A percentile compares a stretch with the other conserved stretches of the same genome.
Evolutionary conservation across 1,284 basidiomycete species (phyloP).

Genomic region (Tremellales sp.): DNA sequence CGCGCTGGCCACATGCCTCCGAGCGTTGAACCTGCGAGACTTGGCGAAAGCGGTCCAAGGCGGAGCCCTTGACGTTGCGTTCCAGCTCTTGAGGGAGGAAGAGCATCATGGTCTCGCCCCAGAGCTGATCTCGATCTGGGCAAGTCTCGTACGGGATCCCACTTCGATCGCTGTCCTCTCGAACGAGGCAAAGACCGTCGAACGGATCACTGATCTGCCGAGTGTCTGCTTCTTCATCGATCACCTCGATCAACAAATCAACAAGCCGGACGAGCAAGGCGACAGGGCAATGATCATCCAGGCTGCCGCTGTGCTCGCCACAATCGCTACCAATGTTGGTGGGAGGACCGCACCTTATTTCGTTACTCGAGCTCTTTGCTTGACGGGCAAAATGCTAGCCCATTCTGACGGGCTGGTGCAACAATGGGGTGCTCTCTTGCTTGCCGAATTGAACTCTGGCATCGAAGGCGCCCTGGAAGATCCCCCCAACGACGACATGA

Average conservation of each 20-base stretch:
- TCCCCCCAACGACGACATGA: constrained; percentile 1
- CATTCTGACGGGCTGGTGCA: constrained; percentile 14
- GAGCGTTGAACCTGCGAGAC: constrained; percentile 15
- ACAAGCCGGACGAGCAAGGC: background rate
- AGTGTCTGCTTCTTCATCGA: constrained; percentile 27
- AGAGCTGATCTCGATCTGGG: constrained; percentile 32
- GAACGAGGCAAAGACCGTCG: constrained; percentile 9
- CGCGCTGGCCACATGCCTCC: constrained; percentile 27
- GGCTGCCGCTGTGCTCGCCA: constrained; percentile 24
- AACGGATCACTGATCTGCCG: constrained; percentile 10
- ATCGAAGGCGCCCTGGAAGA: constrained; percentile 4
- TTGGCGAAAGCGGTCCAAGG: constrained; percentile 29
- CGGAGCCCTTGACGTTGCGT: constrained; percentile 28
- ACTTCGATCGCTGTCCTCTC: constrained; percentile 10
- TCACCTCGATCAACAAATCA: constrained; percentile 19
- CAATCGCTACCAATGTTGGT: constrained; percentile 24
- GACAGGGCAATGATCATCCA: constrained; percentile 15
- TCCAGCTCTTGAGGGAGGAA: constrained; percentile 15
- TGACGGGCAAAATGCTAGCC: constrained; percentile 21
- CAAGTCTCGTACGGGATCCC: constrained; percentile 21
- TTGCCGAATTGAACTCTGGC: constrained; percentile 20
- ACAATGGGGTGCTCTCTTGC: constrained; percentile 37
- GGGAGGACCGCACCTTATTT: constrained; percentile 17
- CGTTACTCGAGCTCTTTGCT: constrained; percentile 13
- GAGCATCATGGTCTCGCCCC: constrained; percentile 14